phyloP scores from a whole-genome alignment of 1,284 basidiomycete species.

The Ustilago nuda region DNA sequence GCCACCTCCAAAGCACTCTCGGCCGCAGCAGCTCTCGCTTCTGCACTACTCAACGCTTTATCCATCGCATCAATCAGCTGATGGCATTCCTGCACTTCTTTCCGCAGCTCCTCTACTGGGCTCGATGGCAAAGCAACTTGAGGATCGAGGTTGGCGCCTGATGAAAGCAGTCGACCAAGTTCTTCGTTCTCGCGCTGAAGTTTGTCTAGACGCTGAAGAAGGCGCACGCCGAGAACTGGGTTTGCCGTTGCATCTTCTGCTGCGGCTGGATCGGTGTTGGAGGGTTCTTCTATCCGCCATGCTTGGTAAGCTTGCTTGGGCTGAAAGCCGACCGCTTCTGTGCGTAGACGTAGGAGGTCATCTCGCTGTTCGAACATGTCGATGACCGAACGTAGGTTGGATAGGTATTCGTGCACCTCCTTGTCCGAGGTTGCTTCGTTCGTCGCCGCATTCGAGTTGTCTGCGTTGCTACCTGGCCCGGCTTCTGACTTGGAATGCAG shows the following conservation, averaged over 20 bases:
- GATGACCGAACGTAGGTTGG: constrained; percentile 20
- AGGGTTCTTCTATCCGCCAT: constrained; percentile 11
- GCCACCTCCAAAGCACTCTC: constrained; percentile 42
- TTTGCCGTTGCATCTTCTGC: constrained; percentile 6
- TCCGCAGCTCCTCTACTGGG: constrained; percentile 8
- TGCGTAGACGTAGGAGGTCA: constrained; percentile 43
- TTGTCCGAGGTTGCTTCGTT: background rate
- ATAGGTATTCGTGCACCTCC: constrained; percentile 18
- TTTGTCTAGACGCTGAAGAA: constrained; percentile 46
- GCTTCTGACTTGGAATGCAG: background rate
- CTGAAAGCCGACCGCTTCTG: constrained; percentile 54
- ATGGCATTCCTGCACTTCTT: constrained; percentile 34
- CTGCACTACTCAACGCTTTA: constrained; percentile 25
- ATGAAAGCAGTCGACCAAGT: constrained; percentile 32
- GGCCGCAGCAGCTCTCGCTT: constrained; percentile 12
- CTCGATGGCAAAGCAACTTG: background rate
- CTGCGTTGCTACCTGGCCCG: background rate
- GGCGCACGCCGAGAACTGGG: constrained; percentile 49
- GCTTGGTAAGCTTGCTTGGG: constrained; percentile 41
- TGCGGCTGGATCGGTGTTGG: background rate
- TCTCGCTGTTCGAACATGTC: constrained; percentile 35
- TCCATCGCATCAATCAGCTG: constrained; percentile 39
- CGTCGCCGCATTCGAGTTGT: background rate
- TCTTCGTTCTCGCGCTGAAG: constrained; percentile 51
- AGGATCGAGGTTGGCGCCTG: background rate